Percentiles rank a stretch among this genome's conserved stretches.
Evolutionary conservation across 768 basidiomycete genomes (phyloP).

Genomic region (Mycena maculata): DNA sequence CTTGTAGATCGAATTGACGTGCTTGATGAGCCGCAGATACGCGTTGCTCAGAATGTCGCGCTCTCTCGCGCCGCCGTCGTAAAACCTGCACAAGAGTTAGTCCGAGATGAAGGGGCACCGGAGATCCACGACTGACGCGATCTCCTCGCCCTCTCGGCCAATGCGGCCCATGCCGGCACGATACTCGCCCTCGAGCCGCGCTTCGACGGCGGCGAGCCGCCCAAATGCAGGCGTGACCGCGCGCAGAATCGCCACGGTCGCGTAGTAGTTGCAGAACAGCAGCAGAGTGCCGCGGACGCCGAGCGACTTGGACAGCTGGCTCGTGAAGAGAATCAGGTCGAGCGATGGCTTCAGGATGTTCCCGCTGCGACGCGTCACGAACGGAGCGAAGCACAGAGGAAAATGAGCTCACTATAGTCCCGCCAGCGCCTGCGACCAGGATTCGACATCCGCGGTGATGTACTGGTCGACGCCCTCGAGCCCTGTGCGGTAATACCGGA

Average conservation of each 20-base stretch:
- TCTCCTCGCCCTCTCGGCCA: conserved; percentile 90
- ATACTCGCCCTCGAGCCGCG: conserved; percentile 91
- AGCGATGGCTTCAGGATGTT: conserved; percentile 94
- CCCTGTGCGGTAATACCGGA: conserved; percentile 75
- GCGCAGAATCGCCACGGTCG: conserved; percentile 84
- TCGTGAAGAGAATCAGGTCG: conserved; percentile 91
- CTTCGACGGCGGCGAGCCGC: conserved; percentile 87
- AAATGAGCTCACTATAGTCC: conserved; percentile 82
- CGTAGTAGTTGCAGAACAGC: conserved; percentile 85
- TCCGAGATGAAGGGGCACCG: not conserved
- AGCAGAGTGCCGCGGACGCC: conserved; percentile 86
- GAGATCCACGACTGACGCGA: conserved; percentile 73
- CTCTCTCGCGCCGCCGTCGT: conserved; percentile 88
- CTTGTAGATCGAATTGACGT: conserved; percentile 94
- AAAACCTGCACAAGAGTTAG: conserved; percentile 68
- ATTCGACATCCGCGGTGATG: conserved; percentile 91
- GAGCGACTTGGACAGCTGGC: conserved; percentile 87
- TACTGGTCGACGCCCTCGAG: conserved; percentile 90
- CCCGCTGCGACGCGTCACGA: conserved; percentile 62
- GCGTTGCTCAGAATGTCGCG: conserved; percentile 82
- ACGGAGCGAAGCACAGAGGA: not conserved
- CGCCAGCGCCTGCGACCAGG: conserved; percentile 88
- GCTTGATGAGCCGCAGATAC: conserved; percentile 84
- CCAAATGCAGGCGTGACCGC: conserved; percentile 95
- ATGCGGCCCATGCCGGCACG: conserved; percentile 87